phyloP scores from a whole-genome alignment of 768 basidiomycete genomes.

The Lyophyllum shimeji region DNA sequence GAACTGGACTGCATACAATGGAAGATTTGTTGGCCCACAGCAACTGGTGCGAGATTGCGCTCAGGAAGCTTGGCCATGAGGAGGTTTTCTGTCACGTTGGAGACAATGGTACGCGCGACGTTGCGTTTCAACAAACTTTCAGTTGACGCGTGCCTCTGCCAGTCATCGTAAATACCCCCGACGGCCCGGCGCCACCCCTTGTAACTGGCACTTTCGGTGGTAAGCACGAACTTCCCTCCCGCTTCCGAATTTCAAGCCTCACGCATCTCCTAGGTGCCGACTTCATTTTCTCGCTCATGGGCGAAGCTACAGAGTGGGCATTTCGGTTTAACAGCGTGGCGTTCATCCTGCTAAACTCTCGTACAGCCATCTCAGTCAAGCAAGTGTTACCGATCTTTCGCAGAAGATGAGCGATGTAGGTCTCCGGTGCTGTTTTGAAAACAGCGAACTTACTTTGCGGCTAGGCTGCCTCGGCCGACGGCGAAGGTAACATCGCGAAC shows the following conservation, averaged over 20 bases:
- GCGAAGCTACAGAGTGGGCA: conserved; percentile 62
- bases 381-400: conserved; percentile 58
- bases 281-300: conserved; percentile 64
- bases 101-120: conserved; percentile 39
- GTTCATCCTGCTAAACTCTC: no score
- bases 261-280: conserved; percentile 41
- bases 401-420: conserved; percentile 45
- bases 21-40: conserved; percentile 79
- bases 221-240: conserved; percentile 14
- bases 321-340: not conserved
- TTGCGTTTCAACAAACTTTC: not conserved
- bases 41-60: conserved; percentile 76
- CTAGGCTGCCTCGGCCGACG: conserved; percentile 33
- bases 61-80: conserved; percentile 66
- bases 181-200: conserved; percentile 57
- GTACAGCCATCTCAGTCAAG: conserved; percentile 54
- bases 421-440: not conserved
- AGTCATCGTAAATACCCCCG: conserved; percentile 52
- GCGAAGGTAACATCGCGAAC: conserved; percentile 30
- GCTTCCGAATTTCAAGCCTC: not conserved
- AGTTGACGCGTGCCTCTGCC: not conserved
- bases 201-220: conserved; percentile 71
- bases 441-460: not conserved
- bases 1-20: conserved; percentile 64
- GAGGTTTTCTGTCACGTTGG: conserved; percentile 84